Evolutionary conservation across 805 yeast genomes (phyloP).

Genomic region (Kodamaea sagamina): DNA sequence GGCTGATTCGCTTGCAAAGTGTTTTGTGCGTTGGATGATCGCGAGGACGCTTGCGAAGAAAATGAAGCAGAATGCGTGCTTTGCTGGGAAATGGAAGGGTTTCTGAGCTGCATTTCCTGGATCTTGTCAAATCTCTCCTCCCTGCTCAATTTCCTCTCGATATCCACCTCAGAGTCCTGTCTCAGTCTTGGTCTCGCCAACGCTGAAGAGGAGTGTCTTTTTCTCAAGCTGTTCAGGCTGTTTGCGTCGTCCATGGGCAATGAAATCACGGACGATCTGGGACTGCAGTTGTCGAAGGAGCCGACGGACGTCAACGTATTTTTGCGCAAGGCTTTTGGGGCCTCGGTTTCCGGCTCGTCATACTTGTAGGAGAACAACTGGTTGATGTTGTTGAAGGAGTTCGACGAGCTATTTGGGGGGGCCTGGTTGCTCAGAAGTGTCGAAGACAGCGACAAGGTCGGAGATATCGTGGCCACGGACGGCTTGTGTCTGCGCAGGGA

Average conservation of each 20-base stretch:
- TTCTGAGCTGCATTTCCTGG: too few relatives aligned
- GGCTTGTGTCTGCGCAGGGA: conserved; percentile 1
- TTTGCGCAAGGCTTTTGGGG: background rate
- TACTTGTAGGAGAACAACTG: conserved; percentile 15
- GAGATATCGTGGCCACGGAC: conserved; percentile 11
- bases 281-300: conserved; percentile 16
- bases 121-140: background rate
- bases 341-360: conserved; percentile 11
- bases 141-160: background rate
- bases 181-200: conserved; percentile 1
- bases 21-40: too few relatives aligned
- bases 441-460: conserved; percentile 12
- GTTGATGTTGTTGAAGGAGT: conserved; percentile 10
- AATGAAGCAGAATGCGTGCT: background rate
- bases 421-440: background rate
- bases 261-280: conserved; percentile 16
- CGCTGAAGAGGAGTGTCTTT: conserved; percentile 1
- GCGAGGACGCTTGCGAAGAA: background rate
- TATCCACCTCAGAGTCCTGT: conserved; percentile 1
- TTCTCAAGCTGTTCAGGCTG: background rate
- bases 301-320: background rate
- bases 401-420: background rate
- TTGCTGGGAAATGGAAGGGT: too few relatives aligned
- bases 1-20: too few relatives aligned
- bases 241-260: conserved; percentile 5